Percentiles rank a stretch among this genome's conserved stretches.
Evolutionary conservation across 768 basidiomycete genomes (phyloP).

Genomic region (Mycena rebaudengoi): DNA sequence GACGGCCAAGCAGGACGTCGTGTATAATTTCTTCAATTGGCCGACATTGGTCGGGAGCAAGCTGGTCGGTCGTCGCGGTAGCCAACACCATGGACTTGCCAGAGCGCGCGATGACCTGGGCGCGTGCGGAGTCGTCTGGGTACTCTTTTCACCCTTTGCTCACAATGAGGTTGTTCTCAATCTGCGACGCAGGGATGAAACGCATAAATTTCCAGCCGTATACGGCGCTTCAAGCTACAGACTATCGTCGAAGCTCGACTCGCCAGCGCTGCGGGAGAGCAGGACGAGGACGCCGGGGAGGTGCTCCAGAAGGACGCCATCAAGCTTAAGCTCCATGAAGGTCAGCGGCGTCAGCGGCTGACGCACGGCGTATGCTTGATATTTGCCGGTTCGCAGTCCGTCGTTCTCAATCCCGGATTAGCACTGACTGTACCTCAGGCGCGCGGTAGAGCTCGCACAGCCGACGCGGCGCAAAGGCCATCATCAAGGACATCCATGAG

Average conservation of each 20-base stretch:
- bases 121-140: slow-evolving; percentile 93
- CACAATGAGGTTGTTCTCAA: background rate
- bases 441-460: slow-evolving; percentile 84
- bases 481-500: slow-evolving; percentile 75
- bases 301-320: slow-evolving; percentile 78
- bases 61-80: slow-evolving; percentile 93
- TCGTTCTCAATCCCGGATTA: background rate
- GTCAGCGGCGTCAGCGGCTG: slow-evolving; percentile 84
- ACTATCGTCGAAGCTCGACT: slow-evolving; percentile 90
- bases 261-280: slow-evolving; percentile 59
- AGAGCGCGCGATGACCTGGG: slow-evolving; percentile 90
- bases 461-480: slow-evolving; percentile 59
- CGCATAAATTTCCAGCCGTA: slow-evolving; percentile 95
- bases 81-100: slow-evolving; percentile 99
- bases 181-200: slow-evolving; percentile 73
- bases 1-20: slow-evolving; percentile 95
- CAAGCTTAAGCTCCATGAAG: slow-evolving; percentile 81
- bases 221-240: slow-evolving; percentile 75
- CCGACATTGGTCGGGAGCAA: slow-evolving; percentile 89
- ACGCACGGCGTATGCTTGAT: slow-evolving; percentile 92
- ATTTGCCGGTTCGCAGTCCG: slow-evolving; percentile 77
- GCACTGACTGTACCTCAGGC: slow-evolving; percentile 49
- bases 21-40: slow-evolving; percentile 99
- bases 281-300: slow-evolving; percentile 53
- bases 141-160: slow-evolving; percentile 33